Evolutionary conservation across 1,139 yeast species (phyloP), one percentile per base, ranked within the genome.

Genomic region (Saccharomycopsis hybrid): DNA sequence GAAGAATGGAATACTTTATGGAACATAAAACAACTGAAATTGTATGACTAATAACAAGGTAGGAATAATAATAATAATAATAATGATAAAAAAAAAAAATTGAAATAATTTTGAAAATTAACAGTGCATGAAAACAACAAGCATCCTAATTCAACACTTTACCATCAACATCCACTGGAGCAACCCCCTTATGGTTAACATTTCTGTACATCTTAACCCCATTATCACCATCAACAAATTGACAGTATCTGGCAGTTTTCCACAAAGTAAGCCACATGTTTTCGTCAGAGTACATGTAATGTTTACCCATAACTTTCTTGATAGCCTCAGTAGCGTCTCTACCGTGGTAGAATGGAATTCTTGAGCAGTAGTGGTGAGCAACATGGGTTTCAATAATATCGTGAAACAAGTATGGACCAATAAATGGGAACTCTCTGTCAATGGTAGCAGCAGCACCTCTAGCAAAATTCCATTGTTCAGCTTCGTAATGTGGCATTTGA

Each of bases 301-400:
- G 88, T 56, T 77, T 76, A 59, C 95, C 95, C 85, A 87, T 79
- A 53, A 85, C 94, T 68, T 82, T 78, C 69, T 76, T 78, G 65
- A 86, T 82, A 41, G 88, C 92, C 49, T 71, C 84, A 50, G 86
- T 76, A 44, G 92, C 96, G 64, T 80, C 81, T 67, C 92, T 79
- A 41, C 85, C 95, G 59, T 85, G 80, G 74, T 86, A 86, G 70
- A 86, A 86, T 50, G 96, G 95, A 57, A 86, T 85, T 67, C 95
- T 76, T 8, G 90, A 82, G 51, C 83, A 84, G 66, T 79, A 85
- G 68, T 86, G 96, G 69, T 86, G 96, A 62, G 84, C 76, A 49
- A 86, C 95, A 63, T 86, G 96, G 52, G 95, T 86, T 73, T 87
- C 95, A 60, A 86, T 85, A 61, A 86, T 86, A 64, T 85, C 95